Evolutionary conservation across 192 early-diverging fungal genomes (phyloP), one percentile per base, ranked within the genome.

Genomic region (Mortierella antarctica): DNA sequence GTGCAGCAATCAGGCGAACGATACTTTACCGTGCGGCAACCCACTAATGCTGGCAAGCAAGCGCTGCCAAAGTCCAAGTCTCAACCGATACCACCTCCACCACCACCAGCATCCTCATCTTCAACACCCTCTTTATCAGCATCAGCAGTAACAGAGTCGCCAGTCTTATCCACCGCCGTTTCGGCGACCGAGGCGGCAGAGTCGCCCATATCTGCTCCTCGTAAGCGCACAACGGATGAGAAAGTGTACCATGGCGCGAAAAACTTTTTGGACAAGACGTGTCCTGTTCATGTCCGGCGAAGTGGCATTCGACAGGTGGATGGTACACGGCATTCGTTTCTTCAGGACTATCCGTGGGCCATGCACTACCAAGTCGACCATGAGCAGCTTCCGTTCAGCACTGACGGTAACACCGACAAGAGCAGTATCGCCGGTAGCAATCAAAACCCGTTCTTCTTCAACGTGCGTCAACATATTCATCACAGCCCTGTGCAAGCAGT

Each of bases 191-290:
- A 45, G n/a, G 14, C 69, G n/a, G 2, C 13, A 40, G 51, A 53
- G 5, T 21, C 47, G 17, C 64, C 41, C 6, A 23, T 47, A 44
- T 7, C 21, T 44, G 23, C 14, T 41, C 50, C 31, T 53, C 53
- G 23, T 39, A 57, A 42, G 53, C 21, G 52, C 11, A 48, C 10
- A 44, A 39, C 41, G 40, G 68, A 78, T 31, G 65, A 80, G 4
- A 80, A 49, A n/a, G 54, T 31, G 20, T 80, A 80, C 41, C 64
- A 72, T 9, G 77, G 77, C 13, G 63, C 44, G 31, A 71, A 63
- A 23, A 80, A 80, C 55, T 80, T 80, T 64, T 41, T 80, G 7
- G 77, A 80, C 63, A 80, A 72, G 45, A 39, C 70, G 3, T 72
- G 77, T 45, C 65, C 77, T 14, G 23, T 80, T 17, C 57, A 48